A percentile compares a stretch with the other conserved stretches of the same genome.
phyloP scores from a whole-genome alignment of 495 filamentous ascomycete genomes.

The Penicillium cataractarum region DNA sequence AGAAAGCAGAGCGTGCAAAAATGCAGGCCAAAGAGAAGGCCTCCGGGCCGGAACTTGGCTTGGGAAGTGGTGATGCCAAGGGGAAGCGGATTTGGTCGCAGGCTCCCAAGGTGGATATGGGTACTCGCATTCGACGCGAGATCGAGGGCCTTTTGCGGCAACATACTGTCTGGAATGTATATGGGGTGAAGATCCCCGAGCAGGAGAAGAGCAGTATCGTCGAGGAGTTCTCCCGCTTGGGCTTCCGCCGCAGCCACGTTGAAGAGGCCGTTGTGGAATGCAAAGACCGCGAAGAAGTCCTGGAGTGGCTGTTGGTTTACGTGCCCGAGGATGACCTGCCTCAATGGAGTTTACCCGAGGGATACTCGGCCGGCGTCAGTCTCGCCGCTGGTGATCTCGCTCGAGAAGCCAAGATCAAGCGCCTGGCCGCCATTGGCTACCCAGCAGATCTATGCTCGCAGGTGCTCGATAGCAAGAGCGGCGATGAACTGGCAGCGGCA shows the following conservation, averaged over 20 bases:
- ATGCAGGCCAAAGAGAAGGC: conserved; percentile 63
- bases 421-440: conserved; percentile 83
- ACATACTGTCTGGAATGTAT: conserved; percentile 84
- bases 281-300: conserved; percentile 88
- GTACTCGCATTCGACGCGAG: conserved; percentile 69
- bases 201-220: conserved; percentile 62
- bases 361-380: conserved; percentile 83
- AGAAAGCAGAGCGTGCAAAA: conserved; percentile 62
- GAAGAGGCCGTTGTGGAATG: conserved; percentile 86
- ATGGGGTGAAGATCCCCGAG: conserved; percentile 64
- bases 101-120: conserved; percentile 92
- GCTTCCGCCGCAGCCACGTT: conserved; percentile 84
- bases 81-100: conserved; percentile 74
- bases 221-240: conserved; percentile 72
- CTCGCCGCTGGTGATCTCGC: conserved; percentile 79
- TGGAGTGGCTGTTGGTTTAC: conserved; percentile 93
- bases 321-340: conserved; percentile 96
- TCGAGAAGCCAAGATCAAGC: conserved; percentile 76
- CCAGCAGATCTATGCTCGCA: conserved; percentile 79
- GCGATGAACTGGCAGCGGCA: conserved; percentile 79
- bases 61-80: conserved; percentile 37
- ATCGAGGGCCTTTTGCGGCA: conserved; percentile 78
- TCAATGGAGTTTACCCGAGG: conserved; percentile 84
- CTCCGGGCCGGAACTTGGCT: conserved; percentile 48
- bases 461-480: conserved; percentile 64